A percentile compares a stretch with the other conserved stretches of the same genome.
Conservation (phyloP, 2,329 filamentous ascomycete genomes). For the Scedosporium aurantiacum region DNA sequence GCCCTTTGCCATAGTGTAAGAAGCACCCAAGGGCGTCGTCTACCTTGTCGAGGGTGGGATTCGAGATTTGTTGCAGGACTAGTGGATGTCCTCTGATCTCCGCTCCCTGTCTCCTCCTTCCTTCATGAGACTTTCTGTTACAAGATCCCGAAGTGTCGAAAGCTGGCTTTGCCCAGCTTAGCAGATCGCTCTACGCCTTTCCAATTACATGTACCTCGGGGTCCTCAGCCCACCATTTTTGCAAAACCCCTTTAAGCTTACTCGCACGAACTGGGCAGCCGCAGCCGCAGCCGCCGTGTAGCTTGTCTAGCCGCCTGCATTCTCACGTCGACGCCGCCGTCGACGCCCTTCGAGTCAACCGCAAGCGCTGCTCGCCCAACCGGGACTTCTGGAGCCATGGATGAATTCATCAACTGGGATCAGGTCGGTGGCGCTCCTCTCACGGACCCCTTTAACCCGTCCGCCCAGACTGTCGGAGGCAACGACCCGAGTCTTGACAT, state of each 20-base stretch:
- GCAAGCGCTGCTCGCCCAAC: neutral
- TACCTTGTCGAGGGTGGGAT: neutral
- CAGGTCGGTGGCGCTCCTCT: conserved; percentile 29
- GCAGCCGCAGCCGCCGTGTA: neutral
- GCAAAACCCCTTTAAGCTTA: conserved; percentile 9
- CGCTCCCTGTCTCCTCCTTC: neutral
- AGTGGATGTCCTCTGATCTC: neutral
- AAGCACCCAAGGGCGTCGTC: neutral
- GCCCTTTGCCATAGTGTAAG: neutral
- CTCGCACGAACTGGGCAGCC: neutral
- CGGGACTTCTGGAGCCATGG: conserved; percentile 28
- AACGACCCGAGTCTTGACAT: conserved; percentile 27
- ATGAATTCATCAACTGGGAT: conserved; percentile 56
- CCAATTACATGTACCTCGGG: neutral
- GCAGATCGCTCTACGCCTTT: conserved; percentile 1
- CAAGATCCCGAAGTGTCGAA: neutral
- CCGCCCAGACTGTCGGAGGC: conserved; percentile 21
- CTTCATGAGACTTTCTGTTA: neutral
- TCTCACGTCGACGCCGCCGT: neutral
- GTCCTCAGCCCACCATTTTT: conserved; percentile 10
- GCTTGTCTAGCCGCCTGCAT: neutral
- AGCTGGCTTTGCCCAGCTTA: neutral
- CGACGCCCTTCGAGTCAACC: neutral
- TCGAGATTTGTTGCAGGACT: neutral
- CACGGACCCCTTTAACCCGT: conserved; percentile 20